phyloP scores from a whole-genome alignment of 306 rosid genomes.

The Dryas alaskensis region DNA sequence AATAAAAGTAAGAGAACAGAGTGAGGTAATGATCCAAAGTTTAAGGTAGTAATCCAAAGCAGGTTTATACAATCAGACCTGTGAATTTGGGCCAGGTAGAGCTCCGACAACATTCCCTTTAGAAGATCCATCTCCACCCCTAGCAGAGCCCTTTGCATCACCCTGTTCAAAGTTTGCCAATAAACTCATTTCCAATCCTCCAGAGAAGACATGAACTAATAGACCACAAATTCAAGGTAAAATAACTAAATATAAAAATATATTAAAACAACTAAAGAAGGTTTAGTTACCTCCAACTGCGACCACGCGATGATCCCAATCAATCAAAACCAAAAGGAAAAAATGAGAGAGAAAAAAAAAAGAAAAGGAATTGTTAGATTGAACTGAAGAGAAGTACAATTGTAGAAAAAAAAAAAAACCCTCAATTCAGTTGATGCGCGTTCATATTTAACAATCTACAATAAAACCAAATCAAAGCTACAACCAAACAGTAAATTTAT shows the following conservation, averaged over 20 bases:
- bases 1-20: slow-evolving; percentile 8
- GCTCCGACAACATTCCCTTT: slow-evolving; percentile 59
- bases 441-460: not conserved
- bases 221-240: slow-evolving; percentile 14
- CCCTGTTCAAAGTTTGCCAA: slow-evolving; percentile 52
- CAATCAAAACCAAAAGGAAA: slow-evolving; percentile 20
- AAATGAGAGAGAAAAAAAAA: slow-evolving; percentile 13
- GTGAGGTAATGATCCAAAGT: slow-evolving; percentile 21
- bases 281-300: slow-evolving; percentile 73
- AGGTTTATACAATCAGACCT: slow-evolving; percentile 49
- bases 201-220: not conserved
- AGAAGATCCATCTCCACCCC: slow-evolving; percentile 72
- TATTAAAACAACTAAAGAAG: slow-evolving; percentile 2
- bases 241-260: not conserved
- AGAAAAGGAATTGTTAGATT: slow-evolving; percentile 31
- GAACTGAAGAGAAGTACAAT: not conserved
- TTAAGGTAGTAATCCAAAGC: not conserved
- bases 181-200: slow-evolving; percentile 21
- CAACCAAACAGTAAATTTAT: not conserved
- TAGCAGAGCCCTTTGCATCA: slow-evolving; percentile 78
- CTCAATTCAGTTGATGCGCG: not conserved
- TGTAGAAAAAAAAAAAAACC: not conserved
- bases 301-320: slow-evolving; percentile 29
- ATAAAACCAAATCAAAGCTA: not conserved
- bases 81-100: slow-evolving; percentile 57